Evolutionary conservation across 164 flowering plant genomes (phyloP), one percentile per base, ranked within the genome.

Genomic region (Piper longum): DNA sequence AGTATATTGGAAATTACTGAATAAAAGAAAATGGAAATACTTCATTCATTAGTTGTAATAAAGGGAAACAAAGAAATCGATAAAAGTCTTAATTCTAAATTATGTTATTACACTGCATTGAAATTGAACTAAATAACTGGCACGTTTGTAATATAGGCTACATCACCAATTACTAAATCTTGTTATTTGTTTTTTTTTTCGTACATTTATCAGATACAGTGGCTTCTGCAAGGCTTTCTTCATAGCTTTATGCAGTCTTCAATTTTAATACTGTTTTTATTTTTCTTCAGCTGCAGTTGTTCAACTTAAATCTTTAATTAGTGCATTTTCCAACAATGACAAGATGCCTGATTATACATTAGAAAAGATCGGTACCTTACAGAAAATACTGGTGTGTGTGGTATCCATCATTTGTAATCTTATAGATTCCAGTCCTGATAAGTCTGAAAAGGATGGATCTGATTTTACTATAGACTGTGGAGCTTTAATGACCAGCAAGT

Each of bases 271-370:
- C 52, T 8, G 52, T 5, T 48, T 12, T 48, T 48, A 5, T 8
- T 14, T 14, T 48, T 45, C 73, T 77, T 64, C 95, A 93, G 98
- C 87, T 67, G 81, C 88, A 66, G 95, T 88, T 73, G 80, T 93
- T 62, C 96, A 89, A 64, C 88, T 93, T 48, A 93, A 93, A 72
- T 74, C 90, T 36, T 72, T 83, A 62, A 70, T 77, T 55, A 75
- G 89, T 66, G 78, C 84, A 48, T 73, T 86, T 70, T 78, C 83
- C 67, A 74, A 77, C n/a, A 89, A 85, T 71, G 96, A 88, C 60
- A 71, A 66, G 57, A 63, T 80, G 58, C 76, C 86, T 60, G 67
- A 64, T 70, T 40, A 64, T 62, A 63, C 68, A 16, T 55, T 75
- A 43, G 88, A 90, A 74, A 86, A 77, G 72, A 73, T 68, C 36